Evolutionary conservation across 495 filamentous ascomycete species (phyloP).

Genomic region (Penicillium cosmopolitanum): DNA sequence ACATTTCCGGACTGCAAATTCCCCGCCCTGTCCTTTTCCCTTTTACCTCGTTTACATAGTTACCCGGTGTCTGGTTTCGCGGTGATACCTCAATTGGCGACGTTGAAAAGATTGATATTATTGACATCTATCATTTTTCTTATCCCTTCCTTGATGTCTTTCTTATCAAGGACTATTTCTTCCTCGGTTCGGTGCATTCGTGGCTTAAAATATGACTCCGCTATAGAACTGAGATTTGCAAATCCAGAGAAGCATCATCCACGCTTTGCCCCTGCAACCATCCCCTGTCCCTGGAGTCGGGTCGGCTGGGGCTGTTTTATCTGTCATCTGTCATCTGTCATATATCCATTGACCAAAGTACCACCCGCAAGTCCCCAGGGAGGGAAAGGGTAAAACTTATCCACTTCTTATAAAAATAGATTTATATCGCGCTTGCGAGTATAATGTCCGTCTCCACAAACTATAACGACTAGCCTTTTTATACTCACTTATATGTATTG

Average conservation of each 20-base stretch:
- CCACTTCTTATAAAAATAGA: background rate
- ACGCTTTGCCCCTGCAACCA: background rate
- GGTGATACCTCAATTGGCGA: slow-evolving; percentile 7
- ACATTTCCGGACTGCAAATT: background rate
- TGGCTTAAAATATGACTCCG: background rate
- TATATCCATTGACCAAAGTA: background rate
- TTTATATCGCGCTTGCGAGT: background rate
- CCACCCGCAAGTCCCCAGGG: background rate
- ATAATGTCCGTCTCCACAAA: background rate
- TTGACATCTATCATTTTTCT: background rate
- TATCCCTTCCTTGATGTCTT: background rate
- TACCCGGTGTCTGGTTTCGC: background rate
- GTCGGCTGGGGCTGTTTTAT: background rate
- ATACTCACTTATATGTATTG: background rate
- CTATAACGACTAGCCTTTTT: background rate
- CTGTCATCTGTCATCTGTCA: background rate
- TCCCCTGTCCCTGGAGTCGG: background rate
- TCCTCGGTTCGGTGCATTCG: slow-evolving; percentile 2
- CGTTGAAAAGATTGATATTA: background rate
- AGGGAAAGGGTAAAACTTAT: background rate
- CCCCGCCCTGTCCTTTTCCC: background rate
- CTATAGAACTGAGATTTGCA: background rate
- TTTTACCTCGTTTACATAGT: background rate
- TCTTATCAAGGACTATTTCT: background rate
- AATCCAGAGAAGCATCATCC: background rate